These are phyloP conservation scores for Cicer judaicum DNA, from an alignment of 306 rosid genomes.

Conservation along the genomic window DNA sequence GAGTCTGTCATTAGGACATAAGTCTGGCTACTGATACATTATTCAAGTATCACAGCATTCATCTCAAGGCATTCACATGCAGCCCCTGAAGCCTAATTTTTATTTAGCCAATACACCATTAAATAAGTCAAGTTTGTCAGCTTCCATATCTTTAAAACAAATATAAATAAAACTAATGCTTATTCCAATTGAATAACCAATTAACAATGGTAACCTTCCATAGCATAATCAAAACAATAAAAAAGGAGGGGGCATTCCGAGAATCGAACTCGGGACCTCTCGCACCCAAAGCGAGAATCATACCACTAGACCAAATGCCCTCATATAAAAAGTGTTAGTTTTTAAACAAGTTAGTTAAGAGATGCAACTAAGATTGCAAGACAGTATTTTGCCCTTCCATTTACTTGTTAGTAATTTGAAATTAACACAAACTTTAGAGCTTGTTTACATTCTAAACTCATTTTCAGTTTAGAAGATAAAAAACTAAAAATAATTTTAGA, in stretches of 20 bases:
- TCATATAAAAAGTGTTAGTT: not conserved
- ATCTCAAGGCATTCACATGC: not conserved
- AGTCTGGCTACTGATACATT: constrained; percentile 3
- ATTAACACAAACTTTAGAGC: too few relatives aligned
- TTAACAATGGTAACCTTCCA: not conserved
- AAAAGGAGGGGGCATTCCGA: constrained; percentile 1
- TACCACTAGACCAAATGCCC: constrained; percentile 59
- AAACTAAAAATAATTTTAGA: too few relatives aligned
- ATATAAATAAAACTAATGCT: not conserved
- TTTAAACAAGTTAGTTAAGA: not conserved
- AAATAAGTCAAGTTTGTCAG: not conserved
- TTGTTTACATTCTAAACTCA: too few relatives aligned
- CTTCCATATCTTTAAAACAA: not conserved
- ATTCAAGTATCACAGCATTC: not conserved
- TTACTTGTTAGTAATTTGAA: too few relatives aligned
- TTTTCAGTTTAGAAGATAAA: too few relatives aligned
- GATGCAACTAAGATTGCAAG: too few relatives aligned
- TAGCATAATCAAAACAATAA: too few relatives aligned
- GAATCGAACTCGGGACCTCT: constrained; percentile 17
- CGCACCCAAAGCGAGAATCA: constrained; percentile 59
- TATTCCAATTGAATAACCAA: not conserved
- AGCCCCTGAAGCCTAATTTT: not conserved
- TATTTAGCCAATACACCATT: not conserved
- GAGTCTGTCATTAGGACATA: not conserved
- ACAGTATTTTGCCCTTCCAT: too few relatives aligned